Evolutionary conservation across 179 eudicot species (phyloP).

Genomic region (Vitellaria paradoxa): DNA sequence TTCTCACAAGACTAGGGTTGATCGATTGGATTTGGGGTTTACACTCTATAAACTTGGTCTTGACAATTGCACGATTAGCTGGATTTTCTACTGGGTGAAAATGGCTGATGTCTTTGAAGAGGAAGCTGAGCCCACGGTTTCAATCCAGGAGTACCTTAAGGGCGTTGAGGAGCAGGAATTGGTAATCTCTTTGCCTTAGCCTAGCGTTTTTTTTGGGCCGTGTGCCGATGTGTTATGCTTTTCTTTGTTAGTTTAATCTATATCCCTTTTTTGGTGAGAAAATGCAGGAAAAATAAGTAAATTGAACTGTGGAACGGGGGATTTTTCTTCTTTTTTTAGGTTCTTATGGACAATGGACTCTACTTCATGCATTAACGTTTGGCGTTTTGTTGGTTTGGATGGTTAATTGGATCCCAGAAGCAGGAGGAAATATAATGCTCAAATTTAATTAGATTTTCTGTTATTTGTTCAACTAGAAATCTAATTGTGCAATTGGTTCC

Average conservation of each 20-base stretch:
- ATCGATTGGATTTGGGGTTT: neutral
- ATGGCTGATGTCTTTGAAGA: constrained; percentile 67
- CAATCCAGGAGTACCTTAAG: constrained; percentile 66
- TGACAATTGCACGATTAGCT: neutral
- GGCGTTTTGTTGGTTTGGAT: neutral
- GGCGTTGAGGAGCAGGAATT: constrained; percentile 77
- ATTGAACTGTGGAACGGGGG: neutral
- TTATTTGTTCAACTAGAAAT: neutral
- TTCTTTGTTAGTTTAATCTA: neutral
- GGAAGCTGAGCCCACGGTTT: constrained; percentile 50
- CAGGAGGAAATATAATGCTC: neutral
- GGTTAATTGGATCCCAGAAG: neutral
- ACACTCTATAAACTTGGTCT: neutral
- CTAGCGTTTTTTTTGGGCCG: neutral
- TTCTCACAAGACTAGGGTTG: neutral
- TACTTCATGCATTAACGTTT: neutral
- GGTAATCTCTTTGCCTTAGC: constrained; percentile 28
- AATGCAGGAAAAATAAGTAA: neutral
- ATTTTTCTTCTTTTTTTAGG: neutral
- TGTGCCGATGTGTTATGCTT: neutral
- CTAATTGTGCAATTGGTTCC: neutral
- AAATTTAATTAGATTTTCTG: neutral
- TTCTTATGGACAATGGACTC: neutral
- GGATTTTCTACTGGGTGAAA: constrained; percentile 10
- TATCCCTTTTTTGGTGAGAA: neutral